Base-by-base conservation (phyloP, 2,329 filamentous ascomycete species). In the Calonectria naviculata region DNA sequence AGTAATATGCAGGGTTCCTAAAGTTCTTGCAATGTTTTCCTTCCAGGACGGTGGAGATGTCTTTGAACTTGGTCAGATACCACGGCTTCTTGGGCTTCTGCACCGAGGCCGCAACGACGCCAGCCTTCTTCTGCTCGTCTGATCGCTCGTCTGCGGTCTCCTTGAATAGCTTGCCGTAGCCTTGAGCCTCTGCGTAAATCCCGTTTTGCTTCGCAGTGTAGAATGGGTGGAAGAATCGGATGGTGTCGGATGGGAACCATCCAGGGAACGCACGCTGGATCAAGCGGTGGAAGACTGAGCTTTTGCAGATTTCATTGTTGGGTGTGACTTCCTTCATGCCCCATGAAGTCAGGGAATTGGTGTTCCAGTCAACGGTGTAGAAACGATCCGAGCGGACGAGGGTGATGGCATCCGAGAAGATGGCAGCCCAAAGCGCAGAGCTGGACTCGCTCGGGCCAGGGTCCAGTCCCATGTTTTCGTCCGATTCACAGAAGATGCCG, bases 351-450 rank as follows among this genome's bases (percentile, higher is more conserved):
- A 86, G 73, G 28, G 79, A 80, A n/a, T 79, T 76, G 4, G 81
- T 80, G 5, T 80, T 86, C 72, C 83, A 86, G 65, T 86, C 56
- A 5, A 81, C 75, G 0, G 91, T 92, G 81, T 92, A 92, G 82
- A 92, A 92, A 19, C 91, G 85, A 74, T 93, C 91, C 10, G 92
- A 92, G n/a, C 93, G 88, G 5, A 94, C 92, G 15, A 94, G 86
- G 38, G 90, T 89, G 1, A 94, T 92, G 1, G 93, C 92, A 75
- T 94, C 93, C 0, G 92, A 93, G 5, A 94, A 82, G 13, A 94
- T 89, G 3, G 92, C 93, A 12, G 92, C 88, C 3, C 90, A 93
- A 62, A 93, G 89, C 0, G 73, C 73, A n/a, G 67, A 73, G 6
- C 58, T 49, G 13, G 92, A 93, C 78, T 92, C 93, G 0, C 89